Evolutionary conservation across 257 asterid species (phyloP), one percentile per base, ranked within the genome.

Genomic region (Ajuga chamaepitys): DNA sequence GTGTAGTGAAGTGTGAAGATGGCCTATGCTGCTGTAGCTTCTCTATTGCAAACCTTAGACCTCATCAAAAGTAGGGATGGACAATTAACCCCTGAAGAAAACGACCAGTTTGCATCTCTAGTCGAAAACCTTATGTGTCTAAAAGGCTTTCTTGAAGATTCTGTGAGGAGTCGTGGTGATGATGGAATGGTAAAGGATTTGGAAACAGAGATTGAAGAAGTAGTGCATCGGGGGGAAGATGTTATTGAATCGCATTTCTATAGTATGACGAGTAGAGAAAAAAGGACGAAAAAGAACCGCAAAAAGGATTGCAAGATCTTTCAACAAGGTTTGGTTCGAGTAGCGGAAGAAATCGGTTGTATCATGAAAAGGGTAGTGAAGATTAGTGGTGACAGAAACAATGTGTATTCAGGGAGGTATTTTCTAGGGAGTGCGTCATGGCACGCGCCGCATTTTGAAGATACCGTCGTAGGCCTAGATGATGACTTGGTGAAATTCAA

Each of bases 1-100:
- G 21, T 35, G 9, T 14, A 14, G 51, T 53, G 28, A 64, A n/a
- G 52, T 34, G 14, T 45, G 62, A n/a, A 30, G 40, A 73, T 67
- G 78, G 78, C 78, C 3, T 73, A 73, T 67, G 78, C 74, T 67
- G 70, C 74, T 41, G 35, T 73, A 7, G 32, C 54, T n/a, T 73
- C 78, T 34, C 62, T 64, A 28, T 35, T 73, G 34, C 68, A 48
- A 21, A 66, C 74, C 22, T 52, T 73, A 7, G 74, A 67, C 38
- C 20, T 73, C 0, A 41, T 44, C 40, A 2, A 12, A 21, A 37
- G 17, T 7, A 40, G 50, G 4, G 59, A 22, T 42, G 60, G 45
- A 1, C 25, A 14, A 14, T 60, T 67, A 21, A 61, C 68, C 30
- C 54, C 18, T 51, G 58, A 24, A 16, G 51, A 48, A 40, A 51